Percentiles rank a stretch among this genome's conserved stretches.
phyloP scores from a whole-genome alignment of 257 asterid genomes.

The Thymus quinquecostatus region DNA sequence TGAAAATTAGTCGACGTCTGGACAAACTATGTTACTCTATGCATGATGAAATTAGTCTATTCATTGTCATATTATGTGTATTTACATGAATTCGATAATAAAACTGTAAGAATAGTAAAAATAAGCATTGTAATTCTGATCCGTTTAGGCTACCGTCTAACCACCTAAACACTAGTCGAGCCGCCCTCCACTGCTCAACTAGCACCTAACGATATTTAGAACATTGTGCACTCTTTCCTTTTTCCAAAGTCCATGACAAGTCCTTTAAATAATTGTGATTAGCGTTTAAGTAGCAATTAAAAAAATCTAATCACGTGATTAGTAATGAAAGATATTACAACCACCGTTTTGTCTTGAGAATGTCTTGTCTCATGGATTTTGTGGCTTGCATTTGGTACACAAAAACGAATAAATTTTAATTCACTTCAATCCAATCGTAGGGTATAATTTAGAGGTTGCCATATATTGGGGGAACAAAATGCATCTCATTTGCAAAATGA shows the following conservation, averaged over 20 bases:
- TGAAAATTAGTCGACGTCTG: no score
- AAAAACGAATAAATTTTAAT: not conserved
- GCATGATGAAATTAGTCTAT: no score
- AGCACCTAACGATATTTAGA: not conserved
- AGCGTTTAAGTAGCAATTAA: not conserved
- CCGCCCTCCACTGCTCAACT: no score
- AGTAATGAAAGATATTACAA: constrained; percentile 14
- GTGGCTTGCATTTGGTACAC: constrained; percentile 10
- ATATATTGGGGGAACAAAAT: constrained; percentile 22
- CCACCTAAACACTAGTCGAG: no score
- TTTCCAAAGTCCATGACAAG: not conserved
- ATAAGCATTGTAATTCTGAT: no score
- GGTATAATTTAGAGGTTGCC: constrained; percentile 3
- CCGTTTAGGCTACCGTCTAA: no score
- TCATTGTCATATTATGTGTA: no score
- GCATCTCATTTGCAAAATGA: not conserved
- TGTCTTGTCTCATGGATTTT: constrained; percentile 23
- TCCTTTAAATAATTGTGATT: not conserved
- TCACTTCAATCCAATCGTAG: not conserved
- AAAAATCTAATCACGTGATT: not conserved
- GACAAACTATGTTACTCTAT: no score
- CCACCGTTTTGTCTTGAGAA: not conserved
- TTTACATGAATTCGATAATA: no score
- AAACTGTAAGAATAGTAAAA: no score
- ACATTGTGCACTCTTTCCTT: not conserved